Base-by-base conservation (phyloP, 2,329 filamentous ascomycete species). In the Cadophora sp. region DNA sequence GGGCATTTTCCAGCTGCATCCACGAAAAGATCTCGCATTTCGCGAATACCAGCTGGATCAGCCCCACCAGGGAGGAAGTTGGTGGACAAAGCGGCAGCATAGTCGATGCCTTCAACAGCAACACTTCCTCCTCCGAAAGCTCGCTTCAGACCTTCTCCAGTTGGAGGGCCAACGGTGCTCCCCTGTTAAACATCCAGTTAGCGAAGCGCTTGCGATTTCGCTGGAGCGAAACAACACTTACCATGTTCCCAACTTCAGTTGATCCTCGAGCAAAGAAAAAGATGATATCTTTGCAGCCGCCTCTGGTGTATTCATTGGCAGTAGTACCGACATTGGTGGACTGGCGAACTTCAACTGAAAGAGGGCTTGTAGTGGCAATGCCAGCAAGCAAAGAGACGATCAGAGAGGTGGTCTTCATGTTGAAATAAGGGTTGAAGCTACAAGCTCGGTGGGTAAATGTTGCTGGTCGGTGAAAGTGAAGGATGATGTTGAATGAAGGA, bases 211-310 rank as follows among this genome's bases (percentile, higher is more conserved):
- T n/a, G 4, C 27, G 30, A 8, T 36, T 55, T n/a, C 3, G 1
- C 13, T 20, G 27, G 20, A 47, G 18, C 18, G 11, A 16, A n/a
- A 16, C 6, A 16, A 7, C 16, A 59, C 61, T 66, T 75, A 82
- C 81, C 79, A 83, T 79, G 70, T 83, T 82, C 9, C 81, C 82
- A 14, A 72, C 65, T 67, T 83, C 82, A 16, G 79, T 81, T 8
- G 81, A 81, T 39, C 80, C 82, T 66, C 82, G 80, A 45, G 81
- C 81, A 68, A 80, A 83, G 65, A 83, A 81, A 68, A 83, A 82
- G 61, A 81, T 77, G 24, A 83, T 74, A 36, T 78, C 75, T 69
- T 75, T 77, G 74, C 82, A 83, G 8, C 66, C 70, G 27, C 66
- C 58, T 27, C 13, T 59, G 7, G 59, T 68, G 43, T 64, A 69